A percentile compares a stretch with the other conserved stretches of the same genome.
Evolutionary conservation across 1,139 yeast species (phyloP).

Genomic region (Yamadazyma aaseri): DNA sequence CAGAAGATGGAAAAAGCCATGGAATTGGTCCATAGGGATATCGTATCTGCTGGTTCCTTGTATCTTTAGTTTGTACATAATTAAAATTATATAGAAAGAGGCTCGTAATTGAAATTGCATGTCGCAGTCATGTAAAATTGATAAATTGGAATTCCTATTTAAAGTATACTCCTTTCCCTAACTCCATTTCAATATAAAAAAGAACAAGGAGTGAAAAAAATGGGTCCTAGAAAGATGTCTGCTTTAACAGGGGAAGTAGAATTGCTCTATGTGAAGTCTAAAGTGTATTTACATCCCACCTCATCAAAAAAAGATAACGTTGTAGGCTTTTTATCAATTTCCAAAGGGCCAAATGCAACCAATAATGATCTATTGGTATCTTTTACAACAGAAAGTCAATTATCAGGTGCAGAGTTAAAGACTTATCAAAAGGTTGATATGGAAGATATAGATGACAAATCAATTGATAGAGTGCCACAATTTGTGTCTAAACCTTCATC

Average conservation of each 20-base stretch:
- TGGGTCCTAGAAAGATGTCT: conserved; percentile 8
- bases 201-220: too few species aligned
- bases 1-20: conserved; percentile 86
- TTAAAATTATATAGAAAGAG: background rate
- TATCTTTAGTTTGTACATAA: conserved; percentile 53
- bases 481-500: conserved; percentile 37
- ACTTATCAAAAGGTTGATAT: conserved; percentile 55
- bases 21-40: conserved; percentile 88
- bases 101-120: background rate
- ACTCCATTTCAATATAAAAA: too few species aligned
- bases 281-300: conserved; percentile 82
- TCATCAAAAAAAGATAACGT: conserved; percentile 71
- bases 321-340: conserved; percentile 69
- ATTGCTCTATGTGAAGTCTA: conserved; percentile 57
- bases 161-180: too few species aligned
- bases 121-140: conserved; percentile 1
- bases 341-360: conserved; percentile 51
- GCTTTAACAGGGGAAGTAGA: conserved; percentile 30
- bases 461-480: conserved; percentile 12
- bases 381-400: conserved; percentile 71
- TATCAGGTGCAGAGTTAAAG: conserved; percentile 45
- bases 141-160: too few species aligned
- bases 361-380: conserved; percentile 63
- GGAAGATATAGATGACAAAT: conserved; percentile 22
- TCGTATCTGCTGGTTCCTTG: conserved; percentile 93